Conservation (phyloP, 2,329 filamentous ascomycete genomes). For the Aspergillus puulaauensis region DNA sequence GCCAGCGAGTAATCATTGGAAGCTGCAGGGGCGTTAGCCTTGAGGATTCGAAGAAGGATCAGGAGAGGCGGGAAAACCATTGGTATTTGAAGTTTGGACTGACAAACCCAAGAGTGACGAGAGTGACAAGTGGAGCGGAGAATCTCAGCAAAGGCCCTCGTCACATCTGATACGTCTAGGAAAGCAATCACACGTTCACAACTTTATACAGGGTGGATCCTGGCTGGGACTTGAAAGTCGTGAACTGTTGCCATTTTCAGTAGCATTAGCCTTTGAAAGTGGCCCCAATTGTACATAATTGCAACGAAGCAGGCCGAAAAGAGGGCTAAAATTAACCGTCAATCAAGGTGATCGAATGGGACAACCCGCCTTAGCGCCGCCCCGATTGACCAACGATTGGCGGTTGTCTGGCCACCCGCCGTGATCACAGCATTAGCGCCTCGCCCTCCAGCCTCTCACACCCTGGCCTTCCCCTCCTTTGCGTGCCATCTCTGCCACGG, state of each 20-base stretch:
- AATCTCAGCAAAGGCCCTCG: background rate
- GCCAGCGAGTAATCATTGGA: too few relatives aligned
- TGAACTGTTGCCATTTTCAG: slow-evolving; percentile 10
- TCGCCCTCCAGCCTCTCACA: slow-evolving; percentile 10
- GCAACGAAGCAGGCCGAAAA: background rate
- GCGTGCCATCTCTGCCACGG: background rate
- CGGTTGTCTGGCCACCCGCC: background rate
- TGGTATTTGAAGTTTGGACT: slow-evolving; percentile 7
- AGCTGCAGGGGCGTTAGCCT: too few relatives aligned
- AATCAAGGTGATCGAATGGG: slow-evolving; percentile 13
- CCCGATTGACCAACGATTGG: slow-evolving; percentile 9
- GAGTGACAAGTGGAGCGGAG: background rate
- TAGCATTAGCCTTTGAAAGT: background rate
- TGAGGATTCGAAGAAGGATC: too few relatives aligned
- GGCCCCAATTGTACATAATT: background rate
- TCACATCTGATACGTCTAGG: slow-evolving; percentile 1
- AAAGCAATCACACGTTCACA: background rate
- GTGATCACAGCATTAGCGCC: slow-evolving; percentile 20
- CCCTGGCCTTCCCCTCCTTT: slow-evolving; percentile 1
- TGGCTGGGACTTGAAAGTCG: too few relatives aligned
- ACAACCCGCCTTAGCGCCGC: slow-evolving; percentile 18
- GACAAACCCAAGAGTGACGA: background rate
- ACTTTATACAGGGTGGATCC: too few relatives aligned
- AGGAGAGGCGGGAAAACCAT: background rate
- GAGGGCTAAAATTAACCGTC: background rate